Evolutionary conservation across 495 filamentous ascomycete species (phyloP), one percentile per base, ranked within the genome.

Genomic region (Platismatia glauca): DNA sequence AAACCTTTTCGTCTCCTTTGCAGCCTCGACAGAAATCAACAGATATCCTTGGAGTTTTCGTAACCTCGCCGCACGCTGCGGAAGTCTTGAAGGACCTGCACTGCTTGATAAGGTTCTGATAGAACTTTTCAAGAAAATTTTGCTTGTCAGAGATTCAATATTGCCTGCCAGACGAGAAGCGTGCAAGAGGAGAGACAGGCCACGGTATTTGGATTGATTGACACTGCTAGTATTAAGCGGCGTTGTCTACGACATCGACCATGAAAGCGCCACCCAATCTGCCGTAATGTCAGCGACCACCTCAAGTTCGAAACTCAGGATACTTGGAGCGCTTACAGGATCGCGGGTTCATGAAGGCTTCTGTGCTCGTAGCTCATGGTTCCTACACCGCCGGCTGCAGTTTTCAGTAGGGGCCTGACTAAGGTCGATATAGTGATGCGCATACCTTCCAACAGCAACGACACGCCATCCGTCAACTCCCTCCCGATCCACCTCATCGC

Each of bases 311-410:
- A 44, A 3, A 1, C 4, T 7, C n/a, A 7, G 33, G 41, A 6
- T 13, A 8, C 12, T 9, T n/a, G 46, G 29, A 43, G 1, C 9
- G 64, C 68, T 61, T 55, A 69, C 61, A 88, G 74, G n/a, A 89
- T 79, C 0, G 86, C 87, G 29, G 87, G 87, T 64, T 90, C 85
- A 9, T 88, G 73, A 55, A 89, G 79, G 63, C 75, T 84, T 62
- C 81, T 73, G 64, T 89, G 87, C 61, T 88, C 85, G 70, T 90
- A 90, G 66, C 85, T 92, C 67, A 96, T 73, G 1, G 89, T 89
- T 0, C 88, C 91, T 8, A 96, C 88, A 69, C 90, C 91, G 31
- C 91, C 91, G 4, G 91, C 90, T 70, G 90, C 86, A 9, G 92
- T 52, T 11, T 7, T 0, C 13, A 63, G 22, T 66, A 52, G 16